phyloP scores from a whole-genome alignment of 164 flowering plant species.

The Sedum album region DNA sequence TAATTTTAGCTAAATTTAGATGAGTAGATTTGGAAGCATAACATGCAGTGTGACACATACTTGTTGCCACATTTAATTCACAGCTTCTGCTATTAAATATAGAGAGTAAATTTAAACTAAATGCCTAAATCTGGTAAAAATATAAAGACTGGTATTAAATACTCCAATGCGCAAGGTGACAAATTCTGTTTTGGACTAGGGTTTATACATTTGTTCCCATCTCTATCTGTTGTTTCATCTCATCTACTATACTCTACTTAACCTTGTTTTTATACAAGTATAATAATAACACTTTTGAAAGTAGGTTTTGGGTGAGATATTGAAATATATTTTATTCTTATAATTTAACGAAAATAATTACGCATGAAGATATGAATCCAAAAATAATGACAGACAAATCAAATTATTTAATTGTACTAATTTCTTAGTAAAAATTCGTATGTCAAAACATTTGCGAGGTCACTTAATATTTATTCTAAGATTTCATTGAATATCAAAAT shows the following conservation, averaged over 20 bases:
- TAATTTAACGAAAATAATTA: too few species aligned
- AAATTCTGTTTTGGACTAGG: not conserved
- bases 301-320: too few species aligned
- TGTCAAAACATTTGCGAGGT: too few species aligned
- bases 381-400: too few species aligned
- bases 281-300: too few species aligned
- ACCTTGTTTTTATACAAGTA: conserved; percentile 2
- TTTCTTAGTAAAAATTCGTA: too few species aligned
- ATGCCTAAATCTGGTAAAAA: not conserved
- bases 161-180: not conserved
- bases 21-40: not conserved
- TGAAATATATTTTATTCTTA: too few species aligned
- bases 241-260: conserved; percentile 5
- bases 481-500: too few species aligned
- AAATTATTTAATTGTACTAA: too few species aligned
- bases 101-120: not conserved
- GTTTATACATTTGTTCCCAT: not conserved
- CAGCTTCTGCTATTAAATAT: not conserved
- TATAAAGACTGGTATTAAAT: not conserved
- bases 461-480: too few species aligned
- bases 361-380: too few species aligned
- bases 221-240: not conserved
- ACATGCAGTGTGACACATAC: conserved; percentile 6
- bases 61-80: not conserved
- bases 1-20: not conserved